Base-by-base conservation (phyloP, 169 alveolate species). In the Cyclospora cayetanensis region DNA sequence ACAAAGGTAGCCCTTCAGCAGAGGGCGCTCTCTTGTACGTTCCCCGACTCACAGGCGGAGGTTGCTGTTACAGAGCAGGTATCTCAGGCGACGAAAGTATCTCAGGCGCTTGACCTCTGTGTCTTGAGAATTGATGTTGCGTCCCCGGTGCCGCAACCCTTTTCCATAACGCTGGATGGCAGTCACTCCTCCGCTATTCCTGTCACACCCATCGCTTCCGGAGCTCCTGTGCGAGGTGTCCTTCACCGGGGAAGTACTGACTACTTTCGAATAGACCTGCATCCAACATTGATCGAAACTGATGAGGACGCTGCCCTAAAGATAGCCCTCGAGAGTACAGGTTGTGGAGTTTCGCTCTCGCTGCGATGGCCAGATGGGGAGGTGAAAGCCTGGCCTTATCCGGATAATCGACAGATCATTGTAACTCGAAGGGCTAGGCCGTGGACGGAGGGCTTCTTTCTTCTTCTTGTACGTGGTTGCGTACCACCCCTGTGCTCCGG, bases 341-440 rank as follows among this genome's bases (percentile, higher is more conserved):
- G 25, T 25, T 82, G 90, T 60, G n/a, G 35, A 5, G 41, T 77
- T 5, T 37, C 60, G 1, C 77, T 82, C 41, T 22, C 79, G 7
- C 60, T 82, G 60, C 31, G 63, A 9, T 82, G 90, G 90, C 90
- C 90, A 4, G 90, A 55, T 27, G 90, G 90, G 9, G 15, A 0
- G 29, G 60, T 29, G 0, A 41, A 52, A 31, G 52, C 55, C 25
- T 82, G 35, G 35, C 22, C 12, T 4, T 53, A 55, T 65, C 90
- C 90, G 25, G 20, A 35, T 18, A 55, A 41, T 25, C 55, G 60
- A 27, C 43, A 53, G 35, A 29, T 82, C 29, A 9, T 7, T 22
- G n/a, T 55, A 20, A 9, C 9, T 29, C 9, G 27, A 22, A 22
- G 7, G 31, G 29, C 11, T 22, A 55, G 29, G 70, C 34, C 15